Base-by-base conservation (phyloP, 306 rosid species). In the Rosa multiflora region DNA sequence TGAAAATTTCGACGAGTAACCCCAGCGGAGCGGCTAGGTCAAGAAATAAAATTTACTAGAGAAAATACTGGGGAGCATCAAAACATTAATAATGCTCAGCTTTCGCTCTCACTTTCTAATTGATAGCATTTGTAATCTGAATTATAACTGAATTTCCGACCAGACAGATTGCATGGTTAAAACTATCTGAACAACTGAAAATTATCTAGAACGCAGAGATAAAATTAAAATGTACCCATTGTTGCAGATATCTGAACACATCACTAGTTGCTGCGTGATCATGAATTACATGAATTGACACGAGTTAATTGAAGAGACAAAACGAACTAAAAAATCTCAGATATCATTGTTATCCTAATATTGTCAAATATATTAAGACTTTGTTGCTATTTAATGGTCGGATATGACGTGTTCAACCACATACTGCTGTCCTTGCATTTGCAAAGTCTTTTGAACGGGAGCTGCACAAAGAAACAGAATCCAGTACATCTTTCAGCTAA, bases 401-500 rank as follows among this genome's bases (percentile, higher is more conserved):
- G 39, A 53, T 5, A 23, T 43, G 73, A 2, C 75, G 32, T 18
- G 43, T 49, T 72, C 75, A 32, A 72, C 17, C 15, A 32, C 53
- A 72, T 72, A 42, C 53, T 40, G 17, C 6, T 37, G 32, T 8
- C 48, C 55, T 74, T 58, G 47, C 42, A 56, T 13, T 42, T 39
- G 62, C 51, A 72, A 48, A 79, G 43, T 35, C 23, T 7, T 43
- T 43, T 14, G 9, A 67, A 12, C 4, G 17, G 35, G 20, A 13
- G 15, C 11, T 6, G 43, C 43, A 15, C 44, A 10, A 15, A 78
- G 14, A 66, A 26, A 37, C 10, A 3, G 4, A 64, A 68, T n/a
- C 70, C 26, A 26, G n/a, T 37, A 10, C 63, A 74, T 70, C 52
- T 83, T 51, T 90, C 79, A 94, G 79, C 87, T 86, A 77, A 77